Percentiles rank a stretch among this genome's conserved stretches.
Conservation (phyloP, 2,329 filamentous ascomycete genomes). For the Penicillium brevicompactum region DNA sequence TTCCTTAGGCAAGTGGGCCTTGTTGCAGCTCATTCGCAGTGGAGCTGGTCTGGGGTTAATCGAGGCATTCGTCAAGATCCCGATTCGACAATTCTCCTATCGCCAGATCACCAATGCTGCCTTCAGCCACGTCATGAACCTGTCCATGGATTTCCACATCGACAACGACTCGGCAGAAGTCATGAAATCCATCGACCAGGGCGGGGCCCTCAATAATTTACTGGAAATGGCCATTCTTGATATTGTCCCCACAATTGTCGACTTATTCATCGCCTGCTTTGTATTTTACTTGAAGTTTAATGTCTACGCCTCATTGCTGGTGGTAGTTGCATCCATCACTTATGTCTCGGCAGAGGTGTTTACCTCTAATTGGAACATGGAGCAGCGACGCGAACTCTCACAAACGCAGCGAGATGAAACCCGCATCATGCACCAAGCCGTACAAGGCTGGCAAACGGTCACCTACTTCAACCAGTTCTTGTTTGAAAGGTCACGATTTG, state of each 20-base stretch:
- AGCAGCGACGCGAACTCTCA: conserved; percentile 38
- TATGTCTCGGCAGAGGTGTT: conserved; percentile 54
- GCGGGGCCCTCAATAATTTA: conserved; percentile 60
- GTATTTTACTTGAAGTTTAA: conserved; percentile 64
- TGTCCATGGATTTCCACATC: conserved; percentile 70
- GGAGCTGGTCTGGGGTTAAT: conserved; percentile 5
- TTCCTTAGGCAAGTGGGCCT: conserved; percentile 7
- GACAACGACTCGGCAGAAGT: conserved; percentile 66
- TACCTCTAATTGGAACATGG: conserved; percentile 41
- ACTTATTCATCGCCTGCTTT: conserved; percentile 7
- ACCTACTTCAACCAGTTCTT: conserved; percentile 57
- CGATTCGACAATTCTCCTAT: conserved; percentile 59
- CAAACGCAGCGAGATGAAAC: conserved; percentile 52
- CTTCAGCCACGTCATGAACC: conserved; percentile 66
- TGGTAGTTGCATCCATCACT: conserved; percentile 47
- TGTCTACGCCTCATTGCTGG: conserved; percentile 55
- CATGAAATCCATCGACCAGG: conserved; percentile 66
- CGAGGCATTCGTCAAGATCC: conserved; percentile 32
- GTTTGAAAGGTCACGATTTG: conserved; percentile 55
- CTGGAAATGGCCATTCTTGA: conserved; percentile 62
- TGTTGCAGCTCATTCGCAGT: conserved; percentile 4
- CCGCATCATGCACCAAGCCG: conserved; percentile 59
- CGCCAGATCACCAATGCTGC: conserved; percentile 60
- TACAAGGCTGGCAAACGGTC: conserved; percentile 62
- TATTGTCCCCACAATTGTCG: conserved; percentile 61